These are phyloP conservation scores for Nemania serpens DNA, from an alignment of 2,329 filamentous ascomycete genomes.

Conservation along the genomic window DNA sequence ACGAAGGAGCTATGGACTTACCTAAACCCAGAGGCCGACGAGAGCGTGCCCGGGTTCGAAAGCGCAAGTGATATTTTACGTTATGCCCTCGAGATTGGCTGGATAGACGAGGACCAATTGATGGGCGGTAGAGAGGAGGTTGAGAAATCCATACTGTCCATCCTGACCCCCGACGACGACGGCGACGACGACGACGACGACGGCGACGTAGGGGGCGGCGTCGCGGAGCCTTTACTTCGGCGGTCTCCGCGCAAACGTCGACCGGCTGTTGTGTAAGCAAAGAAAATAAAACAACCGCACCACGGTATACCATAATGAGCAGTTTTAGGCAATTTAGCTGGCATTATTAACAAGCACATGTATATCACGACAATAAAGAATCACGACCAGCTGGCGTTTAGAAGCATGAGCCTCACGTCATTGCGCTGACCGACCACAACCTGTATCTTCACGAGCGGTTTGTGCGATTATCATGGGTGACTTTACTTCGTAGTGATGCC, in stretches of 20 bases:
- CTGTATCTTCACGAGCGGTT: neutral
- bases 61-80: conserved; percentile 61
- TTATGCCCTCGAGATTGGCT: conserved; percentile 62
- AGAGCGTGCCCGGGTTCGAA: conserved; percentile 55
- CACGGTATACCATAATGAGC: conserved; percentile 20
- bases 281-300: neutral
- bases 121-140: conserved; percentile 43
- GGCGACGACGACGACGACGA: conserved; percentile 18
- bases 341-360: conserved; percentile 1
- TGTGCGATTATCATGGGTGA: neutral
- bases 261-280: conserved; percentile 13
- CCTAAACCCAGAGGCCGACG: conserved; percentile 56
- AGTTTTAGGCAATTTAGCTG: conserved; percentile 1
- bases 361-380: neutral
- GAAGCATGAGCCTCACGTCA: neutral
- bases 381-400: neutral
- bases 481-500: neutral
- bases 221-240: conserved; percentile 26
- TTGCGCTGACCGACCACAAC: neutral
- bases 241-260: conserved; percentile 36
- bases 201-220: conserved; percentile 15
- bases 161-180: conserved; percentile 30
- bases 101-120: conserved; percentile 60
- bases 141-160: conserved; percentile 43
- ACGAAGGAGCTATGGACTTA: conserved; percentile 60